These are phyloP conservation scores for Chlorella vulgaris DNA, from an alignment of 139 green algal genomes.

Conservation along the genomic window DNA sequence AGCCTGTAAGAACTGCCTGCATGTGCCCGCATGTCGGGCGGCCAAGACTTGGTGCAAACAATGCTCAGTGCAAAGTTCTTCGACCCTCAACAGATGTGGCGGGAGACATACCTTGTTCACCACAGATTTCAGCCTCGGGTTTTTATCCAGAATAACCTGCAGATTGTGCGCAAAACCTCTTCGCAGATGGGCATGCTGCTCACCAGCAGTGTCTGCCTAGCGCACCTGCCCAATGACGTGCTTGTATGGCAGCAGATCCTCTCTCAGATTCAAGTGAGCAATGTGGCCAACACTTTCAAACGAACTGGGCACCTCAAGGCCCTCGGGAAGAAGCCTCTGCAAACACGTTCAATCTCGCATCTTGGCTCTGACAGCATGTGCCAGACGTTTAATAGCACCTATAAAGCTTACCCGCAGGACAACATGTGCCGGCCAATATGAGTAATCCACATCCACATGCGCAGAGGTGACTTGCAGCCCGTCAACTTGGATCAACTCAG, in stretches of 20 bases:
- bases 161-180: too few species aligned
- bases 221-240: constrained; percentile 79
- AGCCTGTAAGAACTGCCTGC: too few species aligned
- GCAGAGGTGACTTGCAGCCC: constrained; percentile 28
- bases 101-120: constrained; percentile 99
- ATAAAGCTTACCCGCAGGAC: constrained; percentile 38
- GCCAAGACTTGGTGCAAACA: too few species aligned
- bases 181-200: too few species aligned
- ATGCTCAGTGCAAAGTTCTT: too few species aligned
- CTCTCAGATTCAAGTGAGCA: constrained; percentile 93
- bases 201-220: too few species aligned
- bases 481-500: neutral
- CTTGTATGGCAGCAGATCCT: constrained; percentile 87
- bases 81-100: too few species aligned
- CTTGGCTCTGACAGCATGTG: neutral
- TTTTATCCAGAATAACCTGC: constrained; percentile 94
- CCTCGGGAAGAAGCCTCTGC: constrained; percentile 79
- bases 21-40: too few species aligned
- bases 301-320: constrained; percentile 79
- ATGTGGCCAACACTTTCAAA: constrained; percentile 98
- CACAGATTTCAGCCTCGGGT: constrained; percentile 86
- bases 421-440: constrained; percentile 50
- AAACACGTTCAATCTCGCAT: constrained; percentile 10
- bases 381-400: too few species aligned
- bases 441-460: constrained; percentile 67